Percentiles rank a stretch among this genome's conserved stretches.
Evolutionary conservation across 352 stramenopile genomes (phyloP).

Genomic region (Phytopythium aichiense): DNA sequence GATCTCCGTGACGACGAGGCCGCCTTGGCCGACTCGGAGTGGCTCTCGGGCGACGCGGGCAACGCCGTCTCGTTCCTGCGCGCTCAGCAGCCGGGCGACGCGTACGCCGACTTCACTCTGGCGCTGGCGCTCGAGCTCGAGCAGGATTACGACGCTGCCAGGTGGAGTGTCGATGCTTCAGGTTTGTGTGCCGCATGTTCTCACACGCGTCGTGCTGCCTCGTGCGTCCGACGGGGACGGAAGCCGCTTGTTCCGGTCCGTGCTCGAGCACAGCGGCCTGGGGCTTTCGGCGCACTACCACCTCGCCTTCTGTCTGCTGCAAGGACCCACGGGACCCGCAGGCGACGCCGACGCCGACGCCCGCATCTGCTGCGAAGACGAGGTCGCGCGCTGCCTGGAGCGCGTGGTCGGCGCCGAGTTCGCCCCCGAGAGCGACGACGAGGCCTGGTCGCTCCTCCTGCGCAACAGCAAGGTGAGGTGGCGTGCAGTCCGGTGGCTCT

Average conservation of each 20-base stretch:
- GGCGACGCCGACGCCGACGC: conserved; percentile 15
- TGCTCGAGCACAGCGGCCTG: conserved; percentile 15
- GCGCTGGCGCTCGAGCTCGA: conserved; percentile 37
- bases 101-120: conserved; percentile 34
- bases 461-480: conserved; percentile 25
- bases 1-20: neutral
- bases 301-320: conserved; percentile 44
- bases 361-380: conserved; percentile 6
- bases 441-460: conserved; percentile 14
- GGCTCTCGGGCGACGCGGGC: neutral
- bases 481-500: neutral
- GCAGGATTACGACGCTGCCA: conserved; percentile 27
- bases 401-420: conserved; percentile 12
- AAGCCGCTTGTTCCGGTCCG: conserved; percentile 23
- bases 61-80: conserved; percentile 31
- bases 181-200: neutral
- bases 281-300: conserved; percentile 32
- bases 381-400: conserved; percentile 29
- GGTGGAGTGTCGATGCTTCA: conserved; percentile 11
- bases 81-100: conserved; percentile 12
- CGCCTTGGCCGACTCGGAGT: neutral
- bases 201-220: neutral
- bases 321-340: conserved; percentile 17
- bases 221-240: neutral
- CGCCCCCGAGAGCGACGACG: conserved; percentile 9